Percentiles rank a stretch among this genome's conserved stretches.
These are phyloP conservation scores for Exophiala lecanii-corni DNA, from an alignment of 2,329 filamentous ascomycete species.

Conservation along the genomic window DNA sequence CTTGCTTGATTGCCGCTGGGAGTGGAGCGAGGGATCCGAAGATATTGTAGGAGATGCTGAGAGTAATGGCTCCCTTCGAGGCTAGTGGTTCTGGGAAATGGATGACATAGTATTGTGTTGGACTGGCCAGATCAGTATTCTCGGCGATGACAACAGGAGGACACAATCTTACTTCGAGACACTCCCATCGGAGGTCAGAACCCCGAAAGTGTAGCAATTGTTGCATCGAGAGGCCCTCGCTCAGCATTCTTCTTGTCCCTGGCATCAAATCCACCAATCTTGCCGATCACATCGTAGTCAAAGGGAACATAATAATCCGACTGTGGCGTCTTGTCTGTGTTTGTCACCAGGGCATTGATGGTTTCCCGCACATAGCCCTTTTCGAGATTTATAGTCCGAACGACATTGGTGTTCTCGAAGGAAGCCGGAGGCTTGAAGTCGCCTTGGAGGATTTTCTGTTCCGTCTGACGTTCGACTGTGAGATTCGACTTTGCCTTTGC, in stretches of 20 bases:
- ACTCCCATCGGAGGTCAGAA: conserved; percentile 40
- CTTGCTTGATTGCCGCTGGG: conserved; percentile 76
- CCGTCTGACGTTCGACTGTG: conserved; percentile 18
- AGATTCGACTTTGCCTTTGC: conserved; percentile 22
- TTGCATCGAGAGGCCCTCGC: conserved; percentile 63
- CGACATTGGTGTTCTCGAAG: conserved; percentile 89
- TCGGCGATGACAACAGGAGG: too few relatives aligned
- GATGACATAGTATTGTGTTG: conserved; percentile 78
- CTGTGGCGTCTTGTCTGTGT: conserved; percentile 72
- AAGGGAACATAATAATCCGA: conserved; percentile 90
- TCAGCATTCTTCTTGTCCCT: conserved; percentile 80
- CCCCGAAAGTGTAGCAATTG: conserved; percentile 61
- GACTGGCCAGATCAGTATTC: conserved; percentile 41
- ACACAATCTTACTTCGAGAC: conserved; percentile 49
- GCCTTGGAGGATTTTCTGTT: conserved; percentile 35
- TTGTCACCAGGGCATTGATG: conserved; percentile 92
- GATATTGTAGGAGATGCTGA: conserved; percentile 80
- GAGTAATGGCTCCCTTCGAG: conserved; percentile 72
- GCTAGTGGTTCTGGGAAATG: conserved; percentile 70
- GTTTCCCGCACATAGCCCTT: conserved; percentile 88
- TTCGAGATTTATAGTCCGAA: conserved; percentile 85
- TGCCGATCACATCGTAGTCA: conserved; percentile 66
- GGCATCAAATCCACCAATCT: conserved; percentile 81
- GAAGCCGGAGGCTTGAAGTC: conserved; percentile 79
- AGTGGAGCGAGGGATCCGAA: conserved; percentile 75